Evolutionary conservation across 768 basidiomycete genomes (phyloP).

Genomic region (Mycena filopes): DNA sequence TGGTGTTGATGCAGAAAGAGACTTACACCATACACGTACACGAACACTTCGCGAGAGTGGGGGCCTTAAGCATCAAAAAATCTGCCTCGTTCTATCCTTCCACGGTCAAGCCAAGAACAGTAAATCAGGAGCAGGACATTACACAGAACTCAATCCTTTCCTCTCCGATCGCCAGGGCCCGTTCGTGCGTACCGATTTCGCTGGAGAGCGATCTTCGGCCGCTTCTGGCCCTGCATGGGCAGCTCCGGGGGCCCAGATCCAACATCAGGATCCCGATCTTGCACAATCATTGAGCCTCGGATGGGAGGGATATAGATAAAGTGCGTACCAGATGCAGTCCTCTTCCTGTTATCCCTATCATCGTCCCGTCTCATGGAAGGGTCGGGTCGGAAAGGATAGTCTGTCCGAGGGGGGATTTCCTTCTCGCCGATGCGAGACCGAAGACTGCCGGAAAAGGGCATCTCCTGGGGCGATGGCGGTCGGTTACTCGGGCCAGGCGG

Average conservation of each 20-base stretch:
- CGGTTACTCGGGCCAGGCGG: conserved; percentile 36
- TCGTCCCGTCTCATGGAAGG: conserved; percentile 61
- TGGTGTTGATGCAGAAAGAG: no score
- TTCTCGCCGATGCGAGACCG: conserved; percentile 73
- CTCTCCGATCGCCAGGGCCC: conserved; percentile 50
- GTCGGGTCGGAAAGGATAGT: conserved; percentile 58
- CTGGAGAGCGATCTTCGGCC: conserved; percentile 23
- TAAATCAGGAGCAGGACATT: background rate
- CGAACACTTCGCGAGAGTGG: no score
- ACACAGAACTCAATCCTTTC: conserved; percentile 53
- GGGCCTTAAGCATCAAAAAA: no score
- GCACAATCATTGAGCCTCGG: background rate
- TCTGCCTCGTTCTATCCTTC: background rate
- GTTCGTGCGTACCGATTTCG: conserved; percentile 28
- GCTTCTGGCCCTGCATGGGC: conserved; percentile 14
- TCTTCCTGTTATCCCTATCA: conserved; percentile 75
- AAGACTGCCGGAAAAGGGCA: conserved; percentile 47
- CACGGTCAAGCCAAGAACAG: background rate
- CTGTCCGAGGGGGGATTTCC: conserved; percentile 57
- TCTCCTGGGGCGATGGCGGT: conserved; percentile 26
- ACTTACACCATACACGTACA: no score
- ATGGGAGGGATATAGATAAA: background rate
- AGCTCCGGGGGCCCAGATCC: conserved; percentile 22
- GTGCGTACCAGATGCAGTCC: conserved; percentile 71
- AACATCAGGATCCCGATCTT: conserved; percentile 27